Evolutionary conservation across 768 basidiomycete species (phyloP).

Genomic region (Fibroporia radiculosa): DNA sequence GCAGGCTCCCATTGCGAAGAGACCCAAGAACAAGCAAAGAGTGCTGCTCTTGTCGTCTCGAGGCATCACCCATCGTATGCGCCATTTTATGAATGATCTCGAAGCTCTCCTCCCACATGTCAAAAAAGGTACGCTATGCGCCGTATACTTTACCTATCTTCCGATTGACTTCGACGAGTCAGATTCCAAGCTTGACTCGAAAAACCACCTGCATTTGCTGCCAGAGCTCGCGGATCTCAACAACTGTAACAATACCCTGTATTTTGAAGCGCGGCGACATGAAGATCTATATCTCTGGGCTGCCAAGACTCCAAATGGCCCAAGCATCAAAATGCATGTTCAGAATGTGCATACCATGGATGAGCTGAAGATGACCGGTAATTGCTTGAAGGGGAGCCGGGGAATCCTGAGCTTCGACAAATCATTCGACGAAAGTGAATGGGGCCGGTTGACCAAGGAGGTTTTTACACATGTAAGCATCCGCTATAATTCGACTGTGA

Average conservation of each 20-base stretch:
- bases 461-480: conserved; percentile 80
- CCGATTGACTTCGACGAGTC: too few species aligned
- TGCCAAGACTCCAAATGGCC: conserved; percentile 94
- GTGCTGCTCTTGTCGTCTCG: conserved; percentile 89
- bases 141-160: too few species aligned
- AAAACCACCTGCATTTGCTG: conserved; percentile 84
- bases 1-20: conserved; percentile 31
- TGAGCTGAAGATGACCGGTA: conserved; percentile 98
- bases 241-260: conserved; percentile 95
- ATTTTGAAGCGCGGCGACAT: conserved; percentile 93
- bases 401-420: conserved; percentile 91
- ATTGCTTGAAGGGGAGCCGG: conserved; percentile 92
- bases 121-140: conserved; percentile 76
- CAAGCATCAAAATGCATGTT: conserved; percentile 94
- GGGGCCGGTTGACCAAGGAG: conserved; percentile 84
- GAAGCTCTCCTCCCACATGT: conserved; percentile 87
- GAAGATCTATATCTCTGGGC: conserved; percentile 98
- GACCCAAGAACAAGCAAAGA: conserved; percentile 88
- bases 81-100: conserved; percentile 94
- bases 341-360: conserved; percentile 99
- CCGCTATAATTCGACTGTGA: neutral
- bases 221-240: conserved; percentile 96
- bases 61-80: conserved; percentile 92
- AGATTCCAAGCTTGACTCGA: conserved; percentile 98
- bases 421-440: conserved; percentile 82